A percentile compares a stretch with the other conserved stretches of the same genome.
phyloP scores from a whole-genome alignment of 306 rosid species.

The Hippophae gyantsensis region DNA sequence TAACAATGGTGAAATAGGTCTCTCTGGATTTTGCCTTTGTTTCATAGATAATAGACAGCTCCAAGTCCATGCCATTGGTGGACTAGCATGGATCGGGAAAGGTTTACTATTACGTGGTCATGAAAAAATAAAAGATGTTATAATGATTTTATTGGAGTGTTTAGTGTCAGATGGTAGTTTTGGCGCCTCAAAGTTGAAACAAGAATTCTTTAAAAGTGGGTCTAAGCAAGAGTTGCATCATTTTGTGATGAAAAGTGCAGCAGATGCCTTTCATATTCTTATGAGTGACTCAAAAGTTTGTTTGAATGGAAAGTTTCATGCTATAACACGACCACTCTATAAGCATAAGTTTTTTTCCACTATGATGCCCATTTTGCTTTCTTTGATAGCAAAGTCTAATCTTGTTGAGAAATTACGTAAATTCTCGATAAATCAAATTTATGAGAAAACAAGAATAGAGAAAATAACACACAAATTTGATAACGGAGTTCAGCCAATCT shows the following conservation, averaged over 20 bases:
- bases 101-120: slow-evolving; percentile 83
- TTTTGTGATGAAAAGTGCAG: slow-evolving; percentile 49
- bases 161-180: slow-evolving; percentile 31
- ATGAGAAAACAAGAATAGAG: too few relatives aligned
- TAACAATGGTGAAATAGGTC: slow-evolving; percentile 36
- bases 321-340: slow-evolving; percentile 67
- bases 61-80: slow-evolving; percentile 64
- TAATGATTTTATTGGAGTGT: slow-evolving; percentile 58
- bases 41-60: slow-evolving; percentile 34
- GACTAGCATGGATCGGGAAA: slow-evolving; percentile 93
- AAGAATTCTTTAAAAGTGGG: slow-evolving; percentile 26
- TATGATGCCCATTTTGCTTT: slow-evolving; percentile 66
- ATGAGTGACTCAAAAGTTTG: slow-evolving; percentile 86
- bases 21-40: slow-evolving; percentile 62
- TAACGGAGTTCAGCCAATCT: too few relatives aligned
- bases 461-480: too few relatives aligned
- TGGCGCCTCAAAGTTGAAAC: slow-evolving; percentile 24
- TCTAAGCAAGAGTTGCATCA: slow-evolving; percentile 31
- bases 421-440: too few relatives aligned
- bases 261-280: slow-evolving; percentile 83
- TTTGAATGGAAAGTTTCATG: slow-evolving; percentile 63
- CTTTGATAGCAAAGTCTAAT: slow-evolving; percentile 45
- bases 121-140: slow-evolving; percentile 64
- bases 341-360: slow-evolving; percentile 88
- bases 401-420: too few relatives aligned